Evolutionary conservation across 1,284 basidiomycete genomes (phyloP).

Genomic region (Fomitopsis schrenkii): DNA sequence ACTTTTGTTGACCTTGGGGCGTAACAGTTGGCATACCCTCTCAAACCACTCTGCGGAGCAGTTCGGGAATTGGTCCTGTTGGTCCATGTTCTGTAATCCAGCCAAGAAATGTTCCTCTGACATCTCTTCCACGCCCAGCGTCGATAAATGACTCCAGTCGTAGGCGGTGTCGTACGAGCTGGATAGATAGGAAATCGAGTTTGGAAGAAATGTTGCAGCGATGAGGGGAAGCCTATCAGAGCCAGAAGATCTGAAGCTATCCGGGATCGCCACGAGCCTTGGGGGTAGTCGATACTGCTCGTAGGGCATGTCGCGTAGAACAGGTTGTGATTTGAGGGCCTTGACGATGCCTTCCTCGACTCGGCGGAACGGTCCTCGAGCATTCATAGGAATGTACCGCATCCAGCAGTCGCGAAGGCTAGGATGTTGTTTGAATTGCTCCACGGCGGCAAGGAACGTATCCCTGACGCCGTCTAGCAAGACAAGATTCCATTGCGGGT

Average conservation of each 20-base stretch:
- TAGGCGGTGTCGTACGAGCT: constrained; percentile 79
- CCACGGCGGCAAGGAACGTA: background rate
- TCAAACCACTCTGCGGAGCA: background rate
- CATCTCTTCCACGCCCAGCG: background rate
- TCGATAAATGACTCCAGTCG: constrained; percentile 41
- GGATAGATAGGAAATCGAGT: constrained; percentile 8
- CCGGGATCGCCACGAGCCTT: background rate
- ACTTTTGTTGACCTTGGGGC: background rate
- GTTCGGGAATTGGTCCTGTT: background rate
- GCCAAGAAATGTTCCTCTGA: background rate
- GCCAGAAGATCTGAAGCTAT: background rate
- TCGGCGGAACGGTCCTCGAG: background rate
- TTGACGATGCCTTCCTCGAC: background rate
- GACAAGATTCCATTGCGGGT: background rate
- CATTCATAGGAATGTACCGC: background rate
- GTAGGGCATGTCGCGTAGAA: background rate
- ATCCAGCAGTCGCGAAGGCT: background rate
- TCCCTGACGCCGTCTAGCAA: background rate
- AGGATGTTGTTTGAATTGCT: background rate
- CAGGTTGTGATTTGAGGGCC: background rate
- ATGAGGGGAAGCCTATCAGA: background rate
- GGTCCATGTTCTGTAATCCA: background rate
- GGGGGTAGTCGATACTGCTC: background rate
- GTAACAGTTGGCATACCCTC: background rate
- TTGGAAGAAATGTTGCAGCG: background rate